These are phyloP conservation scores for Colletotrichum magnum DNA, from an alignment of 2,329 filamentous ascomycete species.

Conservation along the genomic window DNA sequence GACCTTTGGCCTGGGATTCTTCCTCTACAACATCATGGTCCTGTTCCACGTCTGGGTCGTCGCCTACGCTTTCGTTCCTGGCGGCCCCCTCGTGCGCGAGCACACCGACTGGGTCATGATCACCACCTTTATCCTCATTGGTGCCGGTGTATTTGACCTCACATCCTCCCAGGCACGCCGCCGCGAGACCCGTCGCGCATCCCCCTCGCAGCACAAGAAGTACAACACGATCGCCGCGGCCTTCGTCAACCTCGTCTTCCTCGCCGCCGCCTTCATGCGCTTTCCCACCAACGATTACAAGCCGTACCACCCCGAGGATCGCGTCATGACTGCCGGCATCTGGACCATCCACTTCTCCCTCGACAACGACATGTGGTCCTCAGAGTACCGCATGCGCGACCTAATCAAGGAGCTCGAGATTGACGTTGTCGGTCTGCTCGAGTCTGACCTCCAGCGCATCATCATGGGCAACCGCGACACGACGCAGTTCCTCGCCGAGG, in stretches of 20 bases:
- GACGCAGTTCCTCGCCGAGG: conserved; percentile 94
- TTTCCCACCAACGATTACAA: conserved; percentile 94
- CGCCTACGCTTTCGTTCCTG: conserved; percentile 97
- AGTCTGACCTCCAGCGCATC: conserved; percentile 94
- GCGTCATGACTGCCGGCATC: conserved; percentile 92
- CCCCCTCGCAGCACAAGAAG: conserved; percentile 62
- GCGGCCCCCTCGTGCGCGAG: conserved; percentile 91
- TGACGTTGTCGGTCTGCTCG: conserved; percentile 95
- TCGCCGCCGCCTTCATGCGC: conserved; percentile 86
- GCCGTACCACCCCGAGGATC: conserved; percentile 89
- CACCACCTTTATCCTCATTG: conserved; percentile 86
- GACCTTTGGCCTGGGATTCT: conserved; percentile 90
- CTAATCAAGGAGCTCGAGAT: conserved; percentile 93
- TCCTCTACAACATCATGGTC: conserved; percentile 93
- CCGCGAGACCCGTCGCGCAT: conserved; percentile 52
- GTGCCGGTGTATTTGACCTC: conserved; percentile 85
- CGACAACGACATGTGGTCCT: conserved; percentile 99
- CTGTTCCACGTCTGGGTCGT: conserved; percentile 99
- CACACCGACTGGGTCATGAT: conserved; percentile 97
- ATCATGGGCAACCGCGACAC: conserved; percentile 99
- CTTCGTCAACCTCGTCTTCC: conserved; percentile 84
- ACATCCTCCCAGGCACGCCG: conserved; percentile 64
- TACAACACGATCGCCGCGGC: conserved; percentile 72
- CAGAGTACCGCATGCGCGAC: conserved; percentile 93
- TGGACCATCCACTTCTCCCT: conserved; percentile 99